A percentile compares a stretch with the other conserved stretches of the same genome.
phyloP scores from a whole-genome alignment of 2,329 filamentous ascomycete species.

The Neurospora sp. region DNA sequence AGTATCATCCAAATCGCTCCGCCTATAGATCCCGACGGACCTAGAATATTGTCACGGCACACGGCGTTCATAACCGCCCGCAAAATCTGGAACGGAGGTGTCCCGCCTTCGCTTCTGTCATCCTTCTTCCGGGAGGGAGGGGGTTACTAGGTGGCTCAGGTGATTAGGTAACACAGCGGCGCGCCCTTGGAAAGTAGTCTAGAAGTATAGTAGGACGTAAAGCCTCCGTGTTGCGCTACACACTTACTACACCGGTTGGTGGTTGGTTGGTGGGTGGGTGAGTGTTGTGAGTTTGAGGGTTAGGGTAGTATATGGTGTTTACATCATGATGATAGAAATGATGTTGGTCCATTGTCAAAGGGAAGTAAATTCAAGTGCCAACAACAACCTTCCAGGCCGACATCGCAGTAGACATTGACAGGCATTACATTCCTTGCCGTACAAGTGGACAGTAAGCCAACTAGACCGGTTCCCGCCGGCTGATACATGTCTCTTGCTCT shows the following conservation, averaged over 20 bases:
- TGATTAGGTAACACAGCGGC: not conserved
- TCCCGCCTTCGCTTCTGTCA: not conserved
- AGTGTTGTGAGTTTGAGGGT: not conserved
- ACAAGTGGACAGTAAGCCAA: not conserved
- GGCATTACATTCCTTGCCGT: not conserved
- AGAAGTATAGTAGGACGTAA: not conserved
- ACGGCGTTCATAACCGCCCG: not conserved
- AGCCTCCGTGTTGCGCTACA: not conserved
- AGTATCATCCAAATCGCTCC: no score
- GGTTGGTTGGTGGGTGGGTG: not conserved
- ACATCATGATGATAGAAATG: not conserved
- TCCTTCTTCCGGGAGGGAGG: not conserved
- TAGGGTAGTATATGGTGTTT: not conserved
- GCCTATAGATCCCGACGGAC: not conserved
- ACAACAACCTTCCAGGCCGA: not conserved
- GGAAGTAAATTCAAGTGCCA: not conserved
- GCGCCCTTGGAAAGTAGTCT: not conserved
- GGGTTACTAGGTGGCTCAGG: not conserved
- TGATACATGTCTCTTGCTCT: not conserved
- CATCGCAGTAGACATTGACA: not conserved
- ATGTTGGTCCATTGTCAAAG: not conserved
- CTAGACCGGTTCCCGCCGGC: not conserved
- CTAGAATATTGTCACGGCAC: not conserved
- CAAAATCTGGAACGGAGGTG: not conserved
- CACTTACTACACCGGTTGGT: not conserved